A percentile compares a stretch with the other conserved stretches of the same genome.
phyloP scores from a whole-genome alignment of 2,329 filamentous ascomycete species.

The Aureobasidium pullulans region DNA sequence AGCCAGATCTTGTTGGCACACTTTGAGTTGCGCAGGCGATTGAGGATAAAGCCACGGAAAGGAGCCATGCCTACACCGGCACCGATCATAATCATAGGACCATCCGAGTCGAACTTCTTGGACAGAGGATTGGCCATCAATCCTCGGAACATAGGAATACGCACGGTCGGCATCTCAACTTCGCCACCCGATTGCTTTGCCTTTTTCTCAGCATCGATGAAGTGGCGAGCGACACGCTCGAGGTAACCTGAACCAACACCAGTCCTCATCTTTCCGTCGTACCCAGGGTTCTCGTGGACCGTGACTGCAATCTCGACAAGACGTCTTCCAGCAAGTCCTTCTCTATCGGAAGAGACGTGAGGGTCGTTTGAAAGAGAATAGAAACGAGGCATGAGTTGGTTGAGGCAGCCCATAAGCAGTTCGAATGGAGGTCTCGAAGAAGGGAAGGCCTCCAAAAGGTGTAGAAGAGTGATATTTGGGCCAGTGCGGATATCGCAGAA shows the following conservation, averaged over 20 bases:
- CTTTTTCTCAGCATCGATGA: slow-evolving; percentile 58
- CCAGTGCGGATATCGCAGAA: slow-evolving; percentile 92
- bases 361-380: slow-evolving; percentile 97
- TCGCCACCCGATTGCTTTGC: slow-evolving; percentile 39
- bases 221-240: slow-evolving; percentile 70
- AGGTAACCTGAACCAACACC: slow-evolving; percentile 92
- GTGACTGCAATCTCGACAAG: slow-evolving; percentile 96
- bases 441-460: slow-evolving; percentile 86
- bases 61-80: slow-evolving; percentile 95
- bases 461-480: slow-evolving; percentile 72
- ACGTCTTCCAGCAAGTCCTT: slow-evolving; percentile 64
- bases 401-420: slow-evolving; percentile 68
- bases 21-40: slow-evolving; percentile 85
- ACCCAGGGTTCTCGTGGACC: slow-evolving; percentile 79
- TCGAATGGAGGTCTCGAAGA: slow-evolving; percentile 84
- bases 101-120: slow-evolving; percentile 83
- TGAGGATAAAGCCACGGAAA: slow-evolving; percentile 95
- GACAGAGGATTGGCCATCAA: slow-evolving; percentile 96
- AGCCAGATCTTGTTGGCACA: slow-evolving; percentile 98
- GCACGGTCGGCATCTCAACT: slow-evolving; percentile 53
- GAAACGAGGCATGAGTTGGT: slow-evolving; percentile 92
- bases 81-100: slow-evolving; percentile 94
- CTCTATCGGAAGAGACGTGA: slow-evolving; percentile 64
- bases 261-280: slow-evolving; percentile 59
- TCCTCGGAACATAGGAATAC: slow-evolving; percentile 95